These are phyloP conservation scores for Aspergillus japonicus DNA, from an alignment of 2,329 filamentous ascomycete species.

Conservation along the genomic window DNA sequence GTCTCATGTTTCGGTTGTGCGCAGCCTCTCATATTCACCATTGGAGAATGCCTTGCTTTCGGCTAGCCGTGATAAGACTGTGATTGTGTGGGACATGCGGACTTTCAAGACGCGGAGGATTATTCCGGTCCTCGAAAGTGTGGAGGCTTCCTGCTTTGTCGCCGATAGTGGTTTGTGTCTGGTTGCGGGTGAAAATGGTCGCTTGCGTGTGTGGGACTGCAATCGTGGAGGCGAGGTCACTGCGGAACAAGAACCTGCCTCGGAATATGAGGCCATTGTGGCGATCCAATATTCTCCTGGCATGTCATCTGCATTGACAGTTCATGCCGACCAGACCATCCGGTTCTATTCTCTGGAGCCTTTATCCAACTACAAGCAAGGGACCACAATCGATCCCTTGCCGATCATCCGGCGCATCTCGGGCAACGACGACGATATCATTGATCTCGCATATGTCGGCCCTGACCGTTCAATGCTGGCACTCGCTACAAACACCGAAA, in stretches of 20 bases:
- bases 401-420: slow-evolving; percentile 75
- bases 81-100: slow-evolving; percentile 84
- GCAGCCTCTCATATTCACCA: slow-evolving; percentile 76
- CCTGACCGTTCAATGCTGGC: slow-evolving; percentile 79
- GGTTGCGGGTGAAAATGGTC: slow-evolving; percentile 80
- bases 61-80: slow-evolving; percentile 86
- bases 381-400: slow-evolving; percentile 56
- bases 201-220: slow-evolving; percentile 79
- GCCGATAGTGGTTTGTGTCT: slow-evolving; percentile 70
- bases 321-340: slow-evolving; percentile 87
- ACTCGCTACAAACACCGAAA: slow-evolving; percentile 91
- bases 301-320: slow-evolving; percentile 70
- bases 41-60: slow-evolving; percentile 75
- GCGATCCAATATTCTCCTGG: slow-evolving; percentile 65
- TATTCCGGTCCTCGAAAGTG: slow-evolving; percentile 77
- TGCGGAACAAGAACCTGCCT: slow-evolving; percentile 62
- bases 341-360: slow-evolving; percentile 63
- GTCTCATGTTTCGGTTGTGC: slow-evolving; percentile 93
- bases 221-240: slow-evolving; percentile 77
- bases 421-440: slow-evolving; percentile 95
- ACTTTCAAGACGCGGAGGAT: slow-evolving; percentile 82
- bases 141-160: slow-evolving; percentile 82
- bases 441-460: slow-evolving; percentile 85
- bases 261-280: slow-evolving; percentile 67
- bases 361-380: slow-evolving; percentile 35